Percentiles rank a stretch among this genome's conserved stretches.
Conservation (phyloP, 306 rosid genomes). For the Prunus campanulata region DNA sequence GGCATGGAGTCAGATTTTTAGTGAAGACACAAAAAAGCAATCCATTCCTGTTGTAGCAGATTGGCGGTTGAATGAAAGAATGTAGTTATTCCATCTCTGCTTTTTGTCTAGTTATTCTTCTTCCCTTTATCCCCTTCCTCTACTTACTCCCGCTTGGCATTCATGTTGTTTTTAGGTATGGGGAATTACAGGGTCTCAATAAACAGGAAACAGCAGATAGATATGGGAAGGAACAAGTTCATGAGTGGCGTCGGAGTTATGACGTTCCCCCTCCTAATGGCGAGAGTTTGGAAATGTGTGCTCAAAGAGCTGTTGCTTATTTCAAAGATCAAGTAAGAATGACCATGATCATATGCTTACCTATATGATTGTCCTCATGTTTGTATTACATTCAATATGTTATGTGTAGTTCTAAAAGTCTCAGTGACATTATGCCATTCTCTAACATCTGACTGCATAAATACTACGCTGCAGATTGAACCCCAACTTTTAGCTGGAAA, state of each 20-base stretch:
- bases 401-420: constrained; percentile 1
- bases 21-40: constrained; percentile 88
- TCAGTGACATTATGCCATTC: constrained; percentile 13
- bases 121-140: constrained; percentile 1
- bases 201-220: constrained; percentile 98
- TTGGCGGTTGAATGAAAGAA: constrained; percentile 98
- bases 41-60: constrained; percentile 86
- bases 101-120: constrained; percentile 20
- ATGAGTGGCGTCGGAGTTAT: constrained; percentile 96
- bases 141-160: background rate
- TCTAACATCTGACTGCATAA: constrained; percentile 28
- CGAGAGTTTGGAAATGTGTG: constrained; percentile 99
- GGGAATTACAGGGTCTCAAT: constrained; percentile 95
- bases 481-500: constrained; percentile 89
- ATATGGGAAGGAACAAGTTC: constrained; percentile 96
- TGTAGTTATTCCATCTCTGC: constrained; percentile 43
- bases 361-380: background rate
- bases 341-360: background rate
- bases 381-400: background rate
- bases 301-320: constrained; percentile 97
- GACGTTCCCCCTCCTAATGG: constrained; percentile 96
- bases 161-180: constrained; percentile 64
- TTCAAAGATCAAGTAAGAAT: constrained; percentile 73
- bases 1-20: constrained; percentile 81
- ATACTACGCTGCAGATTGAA: constrained; percentile 63